A percentile compares a stretch with the other conserved stretches of the same genome.
These are phyloP conservation scores for Huntiella abstrusa DNA, from an alignment of 2,329 filamentous ascomycete species.

Conservation along the genomic window DNA sequence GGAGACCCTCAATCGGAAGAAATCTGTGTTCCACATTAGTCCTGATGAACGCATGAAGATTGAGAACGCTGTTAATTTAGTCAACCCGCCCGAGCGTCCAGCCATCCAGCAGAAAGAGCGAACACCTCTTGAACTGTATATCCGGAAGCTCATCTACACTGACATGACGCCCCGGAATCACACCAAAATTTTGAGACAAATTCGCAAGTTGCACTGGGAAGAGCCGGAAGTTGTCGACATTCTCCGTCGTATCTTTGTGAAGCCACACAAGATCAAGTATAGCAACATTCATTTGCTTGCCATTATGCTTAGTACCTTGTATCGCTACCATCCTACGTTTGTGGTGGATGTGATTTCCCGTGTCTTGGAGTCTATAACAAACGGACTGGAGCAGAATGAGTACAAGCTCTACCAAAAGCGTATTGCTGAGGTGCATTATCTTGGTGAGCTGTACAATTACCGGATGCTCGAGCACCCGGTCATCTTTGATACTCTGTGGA, in stretches of 20 bases:
- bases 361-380: constrained; percentile 66
- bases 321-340: constrained; percentile 82
- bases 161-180: constrained; percentile 91
- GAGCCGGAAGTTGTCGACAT: constrained; percentile 67
- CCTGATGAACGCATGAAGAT: constrained; percentile 96
- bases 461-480: constrained; percentile 89
- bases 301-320: constrained; percentile 71
- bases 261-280: constrained; percentile 93
- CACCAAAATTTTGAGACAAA: constrained; percentile 81
- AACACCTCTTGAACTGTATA: constrained; percentile 78
- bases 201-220: constrained; percentile 94
- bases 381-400: constrained; percentile 86
- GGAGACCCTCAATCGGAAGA: constrained; percentile 89
- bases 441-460: constrained; percentile 94
- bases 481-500: constrained; percentile 89
- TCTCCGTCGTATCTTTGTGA: constrained; percentile 81
- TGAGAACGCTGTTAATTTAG: constrained; percentile 95
- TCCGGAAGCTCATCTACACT: constrained; percentile 79
- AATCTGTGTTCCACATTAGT: constrained; percentile 82
- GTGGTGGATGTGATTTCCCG: constrained; percentile 85
- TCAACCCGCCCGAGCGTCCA: constrained; percentile 81
- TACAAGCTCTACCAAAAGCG: constrained; percentile 94
- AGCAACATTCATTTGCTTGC: constrained; percentile 89
- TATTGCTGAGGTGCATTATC: constrained; percentile 87
- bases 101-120: constrained; percentile 95